phyloP scores from a whole-genome alignment of 2,329 filamentous ascomycete species.

The Aureobasidium sp. region DNA sequence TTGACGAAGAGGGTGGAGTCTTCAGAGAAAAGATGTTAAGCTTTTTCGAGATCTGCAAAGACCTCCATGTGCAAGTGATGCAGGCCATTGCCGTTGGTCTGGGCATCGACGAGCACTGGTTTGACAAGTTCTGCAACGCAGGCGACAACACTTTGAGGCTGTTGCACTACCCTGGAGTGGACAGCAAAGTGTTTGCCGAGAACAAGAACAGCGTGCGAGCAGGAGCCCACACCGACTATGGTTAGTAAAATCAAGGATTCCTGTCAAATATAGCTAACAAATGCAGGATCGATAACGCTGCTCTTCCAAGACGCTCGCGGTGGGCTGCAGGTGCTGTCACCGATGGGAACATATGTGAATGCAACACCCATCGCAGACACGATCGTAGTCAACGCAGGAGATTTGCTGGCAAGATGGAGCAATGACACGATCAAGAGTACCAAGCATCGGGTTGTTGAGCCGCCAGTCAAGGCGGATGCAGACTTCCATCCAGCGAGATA shows the following conservation, averaged over 20 bases:
- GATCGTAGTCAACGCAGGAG: slow-evolving; percentile 83
- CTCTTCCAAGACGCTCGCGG: slow-evolving; percentile 49
- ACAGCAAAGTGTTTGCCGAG: slow-evolving; percentile 47
- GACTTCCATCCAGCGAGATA: slow-evolving; percentile 65
- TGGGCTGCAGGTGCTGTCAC: slow-evolving; percentile 56
- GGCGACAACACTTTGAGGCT: slow-evolving; percentile 54
- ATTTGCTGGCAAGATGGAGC: slow-evolving; percentile 78
- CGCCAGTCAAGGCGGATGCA: slow-evolving; percentile 44
- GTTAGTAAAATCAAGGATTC: slow-evolving; percentile 19
- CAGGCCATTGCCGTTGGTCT: slow-evolving; percentile 55
- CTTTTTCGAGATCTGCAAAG: slow-evolving; percentile 69
- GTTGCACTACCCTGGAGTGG: slow-evolving; percentile 45
- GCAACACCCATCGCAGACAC: slow-evolving; percentile 74
- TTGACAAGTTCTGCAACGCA: slow-evolving; percentile 63
- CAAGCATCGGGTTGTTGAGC: slow-evolving; percentile 82
- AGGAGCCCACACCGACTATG: slow-evolving; percentile 67
- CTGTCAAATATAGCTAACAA: neutral
- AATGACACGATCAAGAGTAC: slow-evolving; percentile 90
- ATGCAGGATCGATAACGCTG: slow-evolving; percentile 37
- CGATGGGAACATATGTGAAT: slow-evolving; percentile 64
- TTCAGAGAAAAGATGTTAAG: slow-evolving; percentile 63
- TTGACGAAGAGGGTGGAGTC: slow-evolving; percentile 44
- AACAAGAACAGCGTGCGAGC: slow-evolving; percentile 50
- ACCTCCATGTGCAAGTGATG: slow-evolving; percentile 63
- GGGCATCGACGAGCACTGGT: slow-evolving; percentile 63